Evolutionary conservation across 768 basidiomycete genomes (phyloP), one percentile per base, ranked within the genome.

Genomic region (Pleurotus platypus): DNA sequence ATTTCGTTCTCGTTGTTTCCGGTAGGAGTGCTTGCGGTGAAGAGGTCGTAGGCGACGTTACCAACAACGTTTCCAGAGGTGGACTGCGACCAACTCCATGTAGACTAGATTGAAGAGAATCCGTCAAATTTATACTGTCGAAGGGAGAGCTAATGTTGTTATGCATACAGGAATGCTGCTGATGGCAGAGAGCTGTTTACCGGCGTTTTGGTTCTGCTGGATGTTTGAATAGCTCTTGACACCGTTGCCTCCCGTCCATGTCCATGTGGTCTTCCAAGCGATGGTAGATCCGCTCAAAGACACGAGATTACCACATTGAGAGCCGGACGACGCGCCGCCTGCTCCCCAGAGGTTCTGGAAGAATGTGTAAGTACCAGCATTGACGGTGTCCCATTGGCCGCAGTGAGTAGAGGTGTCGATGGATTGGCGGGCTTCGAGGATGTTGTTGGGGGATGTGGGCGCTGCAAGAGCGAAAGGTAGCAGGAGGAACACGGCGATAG

Each of bases 201-300:
- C 81, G 58, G 85, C 60, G 26, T 78, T 79, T 1, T 40, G 57
- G 62, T 84, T 75, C 35, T 82, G 74, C 59, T 80, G 75, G 11
- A 84, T 71, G 66, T 86, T 83, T 20, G 83, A 75, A 69, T 76
- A 88, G 63, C 81, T 85, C 76, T 86, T 87, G 59, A 88, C 75
- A 18, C 74, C 72, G 18, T 51, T 70, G 5, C 75, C 81, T 30
- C 84, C 84, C 5, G 43, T 54, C 85, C 85, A 87, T 0, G 57
- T 70, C 79, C 80, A 87, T 2, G 64, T 73, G 26, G 77, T 82
- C 65, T 63, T 73, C 85, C 85, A 87, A 0, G 71, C 66, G 35
- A 83, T 58, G 5, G 67, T 76, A 26, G 64, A 71, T 2, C 74
- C 80, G 47, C 67, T 70, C 61, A 78, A 56, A 15, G 76, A 78